Conservation (phyloP, 495 filamentous ascomycete genomes). For the Tricharina praecox region DNA sequence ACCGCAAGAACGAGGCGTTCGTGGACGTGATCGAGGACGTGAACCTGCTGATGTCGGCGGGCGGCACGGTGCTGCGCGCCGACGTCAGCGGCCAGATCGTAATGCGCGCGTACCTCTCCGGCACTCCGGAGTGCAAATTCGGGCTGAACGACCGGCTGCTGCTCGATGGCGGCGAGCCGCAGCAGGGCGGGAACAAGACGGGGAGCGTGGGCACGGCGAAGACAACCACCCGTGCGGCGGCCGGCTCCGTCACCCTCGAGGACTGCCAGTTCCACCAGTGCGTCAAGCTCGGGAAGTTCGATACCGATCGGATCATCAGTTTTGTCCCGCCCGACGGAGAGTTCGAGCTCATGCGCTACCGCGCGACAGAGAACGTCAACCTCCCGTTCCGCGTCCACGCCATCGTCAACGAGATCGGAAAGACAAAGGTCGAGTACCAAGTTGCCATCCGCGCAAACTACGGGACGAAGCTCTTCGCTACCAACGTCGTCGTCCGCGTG, state of each 20-base stretch:
- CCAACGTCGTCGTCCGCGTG: slow-evolving; percentile 89
- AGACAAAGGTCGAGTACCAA: slow-evolving; percentile 96
- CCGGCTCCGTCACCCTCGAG: slow-evolving; percentile 87
- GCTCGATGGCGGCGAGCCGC: slow-evolving; percentile 63
- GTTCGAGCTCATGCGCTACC: slow-evolving; percentile 98
- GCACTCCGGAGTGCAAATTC: slow-evolving; percentile 98
- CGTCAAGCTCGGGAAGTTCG: slow-evolving; percentile 93
- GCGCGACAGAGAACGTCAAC: slow-evolving; percentile 98
- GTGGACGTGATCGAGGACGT: slow-evolving; percentile 99
- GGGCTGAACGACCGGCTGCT: slow-evolving; percentile 92
- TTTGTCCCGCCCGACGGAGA: slow-evolving; percentile 97
- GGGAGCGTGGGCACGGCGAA: slow-evolving; percentile 75
- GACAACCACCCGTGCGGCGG: slow-evolving; percentile 91
- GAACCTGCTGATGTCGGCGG: slow-evolving; percentile 91
- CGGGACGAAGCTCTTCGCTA: slow-evolving; percentile 87
- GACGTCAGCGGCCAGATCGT: slow-evolving; percentile 96
- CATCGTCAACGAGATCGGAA: slow-evolving; percentile 93
- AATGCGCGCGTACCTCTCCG: slow-evolving; percentile 95
- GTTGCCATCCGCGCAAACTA: slow-evolving; percentile 96
- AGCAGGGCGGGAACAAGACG: slow-evolving; percentile 34
- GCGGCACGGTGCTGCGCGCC: slow-evolving; percentile 79
- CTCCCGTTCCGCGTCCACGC: slow-evolving; percentile 97
- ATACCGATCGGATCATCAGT: slow-evolving; percentile 91
- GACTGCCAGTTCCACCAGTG: slow-evolving; percentile 99
- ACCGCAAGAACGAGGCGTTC: slow-evolving; percentile 98